Evolutionary conservation across 257 asterid species (phyloP).

Genomic region (Avicennia marina): DNA sequence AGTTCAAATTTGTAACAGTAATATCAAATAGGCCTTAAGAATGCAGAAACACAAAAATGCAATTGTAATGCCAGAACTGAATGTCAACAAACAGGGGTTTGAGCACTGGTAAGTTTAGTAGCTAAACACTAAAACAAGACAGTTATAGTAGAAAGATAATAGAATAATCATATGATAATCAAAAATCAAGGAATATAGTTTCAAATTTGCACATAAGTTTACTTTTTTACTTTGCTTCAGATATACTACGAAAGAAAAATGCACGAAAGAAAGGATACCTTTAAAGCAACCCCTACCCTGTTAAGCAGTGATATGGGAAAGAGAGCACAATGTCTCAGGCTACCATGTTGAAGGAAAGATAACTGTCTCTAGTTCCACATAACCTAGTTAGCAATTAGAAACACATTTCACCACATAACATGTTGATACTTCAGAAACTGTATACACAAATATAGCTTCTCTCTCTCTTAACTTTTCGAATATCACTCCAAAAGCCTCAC

Average conservation of each 20-base stretch:
- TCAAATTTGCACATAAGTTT: not conserved
- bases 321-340: not conserved
- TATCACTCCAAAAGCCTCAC: not conserved
- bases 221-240: not conserved
- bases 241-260: not conserved
- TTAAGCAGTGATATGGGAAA: not conserved
- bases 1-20: not conserved
- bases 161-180: not conserved
- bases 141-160: not conserved
- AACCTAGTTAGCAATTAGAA: conserved; percentile 7
- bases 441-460: not conserved
- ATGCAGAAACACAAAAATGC: not conserved
- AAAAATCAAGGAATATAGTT: not conserved
- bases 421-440: not conserved
- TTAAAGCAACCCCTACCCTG: not conserved
- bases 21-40: not conserved
- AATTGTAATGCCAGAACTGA: conserved; percentile 12
- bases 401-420: not conserved
- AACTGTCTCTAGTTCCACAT: not conserved
- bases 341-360: not conserved
- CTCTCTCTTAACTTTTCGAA: not conserved
- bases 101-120: not conserved
- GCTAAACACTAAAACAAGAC: not conserved
- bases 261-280: not conserved
- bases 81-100: conserved; percentile 7